Base-by-base conservation (phyloP, 176 grass and related monocot species). In the barley (Hordeum vulgare) region DNA sequence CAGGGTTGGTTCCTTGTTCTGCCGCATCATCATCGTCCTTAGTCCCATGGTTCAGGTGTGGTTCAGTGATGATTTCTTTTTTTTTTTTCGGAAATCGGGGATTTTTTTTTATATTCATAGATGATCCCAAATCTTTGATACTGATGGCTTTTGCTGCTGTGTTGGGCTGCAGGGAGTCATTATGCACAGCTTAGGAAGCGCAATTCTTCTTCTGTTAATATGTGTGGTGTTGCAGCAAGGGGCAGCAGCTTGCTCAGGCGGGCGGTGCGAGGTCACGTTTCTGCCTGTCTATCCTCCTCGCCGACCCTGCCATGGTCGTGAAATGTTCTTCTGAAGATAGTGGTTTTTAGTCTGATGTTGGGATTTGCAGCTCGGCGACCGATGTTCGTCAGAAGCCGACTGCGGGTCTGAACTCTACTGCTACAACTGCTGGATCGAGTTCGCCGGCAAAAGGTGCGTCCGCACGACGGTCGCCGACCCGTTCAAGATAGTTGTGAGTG, bases 331-430 rank as follows among this genome's bases (percentile, higher is more conserved):
- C 47, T 51, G 47, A 5, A 51, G 47, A 51, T 51, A 51, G 14
- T 2, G 0, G 26, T n/a, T n/a, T n/a, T n/a, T n/a, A n/a, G 15
- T 77, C 61, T 76, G 61, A 76, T 8, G 20, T 18, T 58, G 6
- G 42, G 31, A 42, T 40, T 24, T 78, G 47, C 81, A 91, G 85
- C 70, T 91, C n/a, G 76, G 72, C 9, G 81, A 91, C 10, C 69
- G 26, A 21, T 91, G 85, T 24, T 91, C 76, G 17, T 67, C 85
- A 1, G 70, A 76, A 11, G 9, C 37, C 13, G 85, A 91, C 60
- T 91, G 89, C 64, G 69, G 37, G 9, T 12, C 77, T 3, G 77
- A 59, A 8, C 35, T 91, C 8, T 91, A 91, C 26, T 91, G 89
- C 15, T 84, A 71, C 39, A 70, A 82, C 24, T 87, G 89, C 20